A percentile compares a stretch with the other conserved stretches of the same genome.
Evolutionary conservation across 495 filamentous ascomycete species (phyloP).

Genomic region (Poronia punctata): DNA sequence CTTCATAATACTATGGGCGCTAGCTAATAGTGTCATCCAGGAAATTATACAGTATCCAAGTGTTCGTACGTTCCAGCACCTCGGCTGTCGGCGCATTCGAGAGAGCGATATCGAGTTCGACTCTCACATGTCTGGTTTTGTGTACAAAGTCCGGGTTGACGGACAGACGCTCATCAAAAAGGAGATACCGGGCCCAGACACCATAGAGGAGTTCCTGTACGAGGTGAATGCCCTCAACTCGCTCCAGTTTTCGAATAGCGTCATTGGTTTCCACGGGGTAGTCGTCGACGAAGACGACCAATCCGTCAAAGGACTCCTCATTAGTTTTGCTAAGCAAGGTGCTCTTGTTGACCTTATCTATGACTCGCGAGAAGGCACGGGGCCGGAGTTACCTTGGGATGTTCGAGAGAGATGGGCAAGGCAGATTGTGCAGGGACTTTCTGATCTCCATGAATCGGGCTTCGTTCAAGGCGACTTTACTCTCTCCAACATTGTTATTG

Average conservation of each 20-base stretch:
- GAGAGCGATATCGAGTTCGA: constrained; percentile 79
- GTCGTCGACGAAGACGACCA: constrained; percentile 74
- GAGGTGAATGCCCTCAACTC: constrained; percentile 91
- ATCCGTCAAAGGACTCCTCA: constrained; percentile 81
- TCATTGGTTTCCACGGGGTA: constrained; percentile 83
- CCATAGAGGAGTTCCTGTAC: constrained; percentile 94
- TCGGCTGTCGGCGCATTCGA: constrained; percentile 57
- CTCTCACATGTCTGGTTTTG: constrained; percentile 90
- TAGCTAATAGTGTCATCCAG: constrained; percentile 21
- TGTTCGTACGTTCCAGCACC: constrained; percentile 64
- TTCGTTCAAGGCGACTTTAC: constrained; percentile 99
- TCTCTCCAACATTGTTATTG: constrained; percentile 92
- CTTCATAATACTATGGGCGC: constrained; percentile 4
- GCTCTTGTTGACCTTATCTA: constrained; percentile 88
- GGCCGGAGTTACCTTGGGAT: constrained; percentile 61
- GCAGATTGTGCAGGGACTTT: constrained; percentile 84
- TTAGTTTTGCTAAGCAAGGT: constrained; percentile 81
- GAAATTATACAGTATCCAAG: constrained; percentile 90
- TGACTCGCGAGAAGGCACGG: constrained; percentile 45
- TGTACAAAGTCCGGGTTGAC: constrained; percentile 79
- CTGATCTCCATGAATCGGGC: constrained; percentile 90
- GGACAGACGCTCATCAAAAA: constrained; percentile 83
- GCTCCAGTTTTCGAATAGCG: constrained; percentile 62
- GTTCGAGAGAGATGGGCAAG: constrained; percentile 83
- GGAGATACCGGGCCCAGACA: constrained; percentile 94